Evolutionary conservation across 1,139 yeast genomes (phyloP).

Genomic region (Taphrina wiesneri): DNA sequence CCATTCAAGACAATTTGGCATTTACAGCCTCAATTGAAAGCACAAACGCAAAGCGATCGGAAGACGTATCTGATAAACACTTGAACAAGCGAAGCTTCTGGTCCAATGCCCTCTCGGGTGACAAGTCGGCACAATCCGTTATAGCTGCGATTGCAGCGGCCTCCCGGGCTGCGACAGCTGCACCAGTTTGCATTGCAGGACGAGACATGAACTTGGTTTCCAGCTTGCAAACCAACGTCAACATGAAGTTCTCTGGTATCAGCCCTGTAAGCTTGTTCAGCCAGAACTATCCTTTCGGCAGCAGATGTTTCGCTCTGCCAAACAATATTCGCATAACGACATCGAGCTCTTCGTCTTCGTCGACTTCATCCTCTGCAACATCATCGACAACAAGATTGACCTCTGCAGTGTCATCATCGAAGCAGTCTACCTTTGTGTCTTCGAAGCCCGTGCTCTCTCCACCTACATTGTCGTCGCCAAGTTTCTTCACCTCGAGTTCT

Average conservation of each 20-base stretch:
- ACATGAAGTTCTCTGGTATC: not conserved
- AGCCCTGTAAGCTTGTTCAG: not conserved
- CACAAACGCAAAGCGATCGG: not conserved
- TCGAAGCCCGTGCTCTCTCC: no score
- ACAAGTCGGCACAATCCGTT: not conserved
- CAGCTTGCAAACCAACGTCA: not conserved
- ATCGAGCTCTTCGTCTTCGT: not conserved
- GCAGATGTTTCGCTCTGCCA: not conserved
- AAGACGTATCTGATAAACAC: not conserved
- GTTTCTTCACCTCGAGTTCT: not conserved
- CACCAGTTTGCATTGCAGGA: not conserved
- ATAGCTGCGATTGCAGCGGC: not conserved
- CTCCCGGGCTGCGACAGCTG: not conserved
- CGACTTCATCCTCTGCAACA: not conserved
- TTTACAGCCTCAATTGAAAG: not conserved
- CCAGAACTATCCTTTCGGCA: not conserved
- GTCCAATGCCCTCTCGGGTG: not conserved
- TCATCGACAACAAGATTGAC: not conserved
- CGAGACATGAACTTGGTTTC: not conserved
- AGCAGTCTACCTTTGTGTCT: no score
- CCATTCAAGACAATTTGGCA: not conserved
- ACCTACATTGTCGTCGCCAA: not conserved
- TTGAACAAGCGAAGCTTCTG: not conserved
- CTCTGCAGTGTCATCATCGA: not conserved
- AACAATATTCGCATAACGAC: not conserved